phyloP scores from a whole-genome alignment of 2,329 filamentous ascomycete species.

The Phaeophleospora eucalypticola region DNA sequence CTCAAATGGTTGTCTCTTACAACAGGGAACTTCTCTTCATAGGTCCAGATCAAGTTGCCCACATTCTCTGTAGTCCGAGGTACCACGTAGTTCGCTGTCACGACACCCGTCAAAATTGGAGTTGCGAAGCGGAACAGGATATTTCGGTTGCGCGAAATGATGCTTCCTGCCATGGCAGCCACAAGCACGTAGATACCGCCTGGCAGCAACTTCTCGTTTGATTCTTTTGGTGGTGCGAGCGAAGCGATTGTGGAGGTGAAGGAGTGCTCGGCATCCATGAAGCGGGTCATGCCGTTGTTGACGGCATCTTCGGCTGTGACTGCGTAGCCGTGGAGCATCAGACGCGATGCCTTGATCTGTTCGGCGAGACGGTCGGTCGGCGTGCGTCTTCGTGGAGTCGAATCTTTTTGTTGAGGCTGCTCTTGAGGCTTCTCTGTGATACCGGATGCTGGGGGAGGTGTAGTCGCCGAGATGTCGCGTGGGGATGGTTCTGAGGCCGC shows the following conservation, averaged over 20 bases:
- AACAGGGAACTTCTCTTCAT: slow-evolving; percentile 82
- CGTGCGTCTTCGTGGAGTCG: slow-evolving; percentile 52
- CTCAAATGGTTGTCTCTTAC: slow-evolving; percentile 76
- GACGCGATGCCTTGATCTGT: slow-evolving; percentile 73
- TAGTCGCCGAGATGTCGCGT: slow-evolving; percentile 37
- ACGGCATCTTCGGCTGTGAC: slow-evolving; percentile 73
- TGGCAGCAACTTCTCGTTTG: slow-evolving; percentile 83
- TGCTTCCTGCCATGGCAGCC: slow-evolving; percentile 89
- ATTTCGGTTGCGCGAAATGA: slow-evolving; percentile 82
- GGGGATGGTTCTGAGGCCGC: slow-evolving; percentile 35
- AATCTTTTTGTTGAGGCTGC: slow-evolving; percentile 28
- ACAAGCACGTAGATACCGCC: slow-evolving; percentile 90
- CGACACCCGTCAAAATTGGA: slow-evolving; percentile 75
- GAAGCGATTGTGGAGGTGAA: slow-evolving; percentile 87
- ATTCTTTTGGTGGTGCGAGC: slow-evolving; percentile 78
- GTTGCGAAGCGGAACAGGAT: slow-evolving; percentile 72
- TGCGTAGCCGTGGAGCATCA: slow-evolving; percentile 74
- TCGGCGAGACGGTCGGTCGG: slow-evolving; percentile 85
- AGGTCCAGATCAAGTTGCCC: slow-evolving; percentile 80
- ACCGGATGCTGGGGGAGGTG: slow-evolving; percentile 34
- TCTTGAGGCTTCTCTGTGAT: slow-evolving; percentile 32
- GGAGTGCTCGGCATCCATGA: slow-evolving; percentile 79
- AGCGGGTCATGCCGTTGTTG: slow-evolving; percentile 75
- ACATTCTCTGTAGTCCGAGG: slow-evolving; percentile 90
- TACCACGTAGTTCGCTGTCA: slow-evolving; percentile 77